Evolutionary conservation across 768 basidiomycete genomes (phyloP).

Genomic region (Lactarius vividus): DNA sequence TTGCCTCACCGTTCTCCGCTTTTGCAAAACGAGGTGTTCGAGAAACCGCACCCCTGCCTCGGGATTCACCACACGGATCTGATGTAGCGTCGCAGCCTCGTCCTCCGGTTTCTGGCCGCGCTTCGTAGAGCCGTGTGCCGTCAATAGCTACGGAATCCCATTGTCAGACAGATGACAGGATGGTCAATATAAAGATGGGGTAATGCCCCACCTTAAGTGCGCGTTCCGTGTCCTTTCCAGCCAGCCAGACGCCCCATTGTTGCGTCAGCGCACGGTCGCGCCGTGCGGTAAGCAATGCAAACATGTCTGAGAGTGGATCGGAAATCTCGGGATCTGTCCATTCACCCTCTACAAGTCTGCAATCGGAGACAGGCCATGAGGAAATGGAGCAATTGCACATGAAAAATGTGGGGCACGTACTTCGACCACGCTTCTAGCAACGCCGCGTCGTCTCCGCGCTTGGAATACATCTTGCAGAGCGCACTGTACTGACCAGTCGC

Average conservation of each 20-base stretch:
- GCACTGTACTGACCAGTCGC: constrained; percentile 54
- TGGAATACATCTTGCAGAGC: constrained; percentile 58
- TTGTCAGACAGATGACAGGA: background rate
- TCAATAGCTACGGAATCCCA: constrained; percentile 51
- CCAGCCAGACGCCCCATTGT: constrained; percentile 80
- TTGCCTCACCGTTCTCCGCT: constrained; percentile 53
- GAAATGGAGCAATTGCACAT: background rate
- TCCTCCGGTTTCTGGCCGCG: constrained; percentile 59
- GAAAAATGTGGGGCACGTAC: constrained; percentile 39
- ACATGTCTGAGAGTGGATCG: constrained; percentile 62
- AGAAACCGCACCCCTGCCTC: constrained; percentile 67
- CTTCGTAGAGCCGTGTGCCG: constrained; percentile 52
- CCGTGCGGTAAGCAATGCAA: constrained; percentile 53
- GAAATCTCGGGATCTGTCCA: constrained; percentile 60
- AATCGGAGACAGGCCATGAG: background rate
- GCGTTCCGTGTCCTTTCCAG: constrained; percentile 61
- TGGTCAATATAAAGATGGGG: background rate
- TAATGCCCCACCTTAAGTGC: constrained; percentile 59
- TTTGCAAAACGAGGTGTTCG: constrained; percentile 75
- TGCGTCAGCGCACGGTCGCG: constrained; percentile 62
- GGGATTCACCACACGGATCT: constrained; percentile 55
- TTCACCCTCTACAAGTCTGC: constrained; percentile 63
- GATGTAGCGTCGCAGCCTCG: constrained; percentile 53
- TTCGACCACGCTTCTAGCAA: constrained; percentile 66
- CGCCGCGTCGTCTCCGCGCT: constrained; percentile 55